Base-by-base conservation (phyloP, 2,329 filamentous ascomycete species). In the Aspergillus fumigatus region DNA sequence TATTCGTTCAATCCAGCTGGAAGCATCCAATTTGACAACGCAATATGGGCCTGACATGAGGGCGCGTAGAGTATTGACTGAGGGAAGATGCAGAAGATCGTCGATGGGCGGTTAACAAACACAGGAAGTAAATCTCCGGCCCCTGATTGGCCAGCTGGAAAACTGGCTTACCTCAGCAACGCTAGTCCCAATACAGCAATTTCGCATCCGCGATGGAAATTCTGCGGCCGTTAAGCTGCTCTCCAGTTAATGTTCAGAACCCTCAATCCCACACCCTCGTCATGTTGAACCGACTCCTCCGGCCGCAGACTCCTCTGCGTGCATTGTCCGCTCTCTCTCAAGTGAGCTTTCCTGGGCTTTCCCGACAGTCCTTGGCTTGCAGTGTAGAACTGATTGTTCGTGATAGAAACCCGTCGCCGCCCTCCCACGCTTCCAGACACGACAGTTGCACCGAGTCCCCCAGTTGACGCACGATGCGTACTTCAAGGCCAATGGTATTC, bases 401-500 rank as follows among this genome's bases (percentile, higher is more conserved):
- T 51, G 50, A 47, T 57, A 73, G 69, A 73, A 68, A 67, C 62
- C 68, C 58, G 59, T 66, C 63, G 71, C 70, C 67, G 67, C 71
- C 58, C 67, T 75, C 58, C 64, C 69, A 63, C 67, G 67, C 61
- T 67, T 67, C 60, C 73, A 76, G 63, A 68, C 60, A 60, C 70
- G 74, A 64, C 64, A 62, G 58, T 52, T 73, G 48, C 79, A 84
- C 67, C 65, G 65, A 48, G 74, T 83, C 5, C 81, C 82, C 25
- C 66, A 74, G 59, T 78, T 84, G 62, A 71, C 69, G 43, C 75
- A 82, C 67, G 74, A 80, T 55, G 61, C 67, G 11, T 60, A 69
- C 43, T 81, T 83, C 64, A 67, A 68, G 55, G 57, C 76, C 53
- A 66, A 82, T 61, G 85, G 85, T 57, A 80, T 96, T 5, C 82